Percentiles rank a stretch among this genome's conserved stretches.
These are phyloP conservation scores for Lophium mytilinum DNA, from an alignment of 495 filamentous ascomycete species.

Conservation along the genomic window DNA sequence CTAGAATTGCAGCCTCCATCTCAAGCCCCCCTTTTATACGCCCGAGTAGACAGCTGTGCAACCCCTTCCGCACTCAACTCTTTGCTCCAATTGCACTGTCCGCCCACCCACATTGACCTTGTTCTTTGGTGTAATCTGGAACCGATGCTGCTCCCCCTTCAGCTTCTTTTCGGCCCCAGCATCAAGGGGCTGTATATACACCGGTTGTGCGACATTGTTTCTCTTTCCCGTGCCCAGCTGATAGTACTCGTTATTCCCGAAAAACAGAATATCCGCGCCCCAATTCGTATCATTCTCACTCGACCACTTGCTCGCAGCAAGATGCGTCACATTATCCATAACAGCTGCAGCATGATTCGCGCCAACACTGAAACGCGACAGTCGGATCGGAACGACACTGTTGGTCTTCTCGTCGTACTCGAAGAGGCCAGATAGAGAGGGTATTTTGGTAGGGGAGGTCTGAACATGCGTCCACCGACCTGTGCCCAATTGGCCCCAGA, in stretches of 20 bases:
- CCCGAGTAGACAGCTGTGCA: conserved; percentile 74
- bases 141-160: conserved; percentile 55
- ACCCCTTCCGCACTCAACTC: conserved; percentile 75
- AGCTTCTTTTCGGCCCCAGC: conserved; percentile 40
- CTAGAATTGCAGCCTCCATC: too few species aligned
- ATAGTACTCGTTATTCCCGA: conserved; percentile 89
- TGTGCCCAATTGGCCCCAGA: conserved; percentile 73
- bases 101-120: conserved; percentile 56
- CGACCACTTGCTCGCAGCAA: conserved; percentile 32
- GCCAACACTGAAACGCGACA: conserved; percentile 63
- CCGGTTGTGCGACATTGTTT: conserved; percentile 64
- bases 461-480: conserved; percentile 89
- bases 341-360: conserved; percentile 70
- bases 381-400: conserved; percentile 64
- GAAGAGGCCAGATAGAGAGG: conserved; percentile 66
- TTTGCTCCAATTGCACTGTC: conserved; percentile 72
- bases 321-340: conserved; percentile 66
- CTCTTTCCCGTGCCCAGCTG: conserved; percentile 88
- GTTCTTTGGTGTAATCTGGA: conserved; percentile 77
- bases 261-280: conserved; percentile 81
- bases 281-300: conserved; percentile 61
- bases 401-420: conserved; percentile 75
- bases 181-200: conserved; percentile 71
- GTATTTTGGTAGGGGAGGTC: conserved; percentile 69
- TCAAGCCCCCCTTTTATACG: too few species aligned